Conservation (phyloP, 768 basidiomycete species). For the Amylocystis lapponica region DNA sequence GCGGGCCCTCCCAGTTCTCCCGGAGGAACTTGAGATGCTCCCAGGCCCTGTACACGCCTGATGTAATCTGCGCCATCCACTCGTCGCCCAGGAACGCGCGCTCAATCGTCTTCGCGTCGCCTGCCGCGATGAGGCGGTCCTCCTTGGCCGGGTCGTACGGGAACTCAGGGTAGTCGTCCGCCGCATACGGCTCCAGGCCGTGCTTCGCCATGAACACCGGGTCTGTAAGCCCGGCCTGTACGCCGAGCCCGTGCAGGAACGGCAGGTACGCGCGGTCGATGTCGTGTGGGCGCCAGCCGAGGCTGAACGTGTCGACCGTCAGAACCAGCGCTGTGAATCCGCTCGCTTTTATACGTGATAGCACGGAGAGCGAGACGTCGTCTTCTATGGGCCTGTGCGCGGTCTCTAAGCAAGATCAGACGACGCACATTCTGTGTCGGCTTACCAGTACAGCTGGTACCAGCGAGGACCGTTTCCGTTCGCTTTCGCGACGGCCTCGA, state of each 20-base stretch:
- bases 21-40: slow-evolving; percentile 62
- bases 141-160: slow-evolving; percentile 52
- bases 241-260: slow-evolving; percentile 57
- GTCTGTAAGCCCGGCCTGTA: slow-evolving; percentile 64
- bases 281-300: slow-evolving; percentile 78
- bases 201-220: slow-evolving; percentile 70
- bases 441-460: slow-evolving; percentile 79
- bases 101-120: slow-evolving; percentile 41
- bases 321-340: slow-evolving; percentile 69
- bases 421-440: not conserved
- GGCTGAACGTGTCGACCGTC: slow-evolving; percentile 65
- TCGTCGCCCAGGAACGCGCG: slow-evolving; percentile 45
- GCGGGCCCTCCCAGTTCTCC: slow-evolving; percentile 71
- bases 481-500: slow-evolving; percentile 72
- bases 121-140: slow-evolving; percentile 35
- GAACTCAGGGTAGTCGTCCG: slow-evolving; percentile 39
- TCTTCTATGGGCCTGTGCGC: slow-evolving; percentile 14
- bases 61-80: slow-evolving; percentile 59
- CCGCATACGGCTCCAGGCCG: slow-evolving; percentile 37
- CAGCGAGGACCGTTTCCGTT: slow-evolving; percentile 65
- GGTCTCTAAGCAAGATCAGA: not conserved
- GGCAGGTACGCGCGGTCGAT: slow-evolving; percentile 60
- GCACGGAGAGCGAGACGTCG: slow-evolving; percentile 57
- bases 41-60: slow-evolving; percentile 62
- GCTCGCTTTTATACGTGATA: slow-evolving; percentile 57